phyloP scores from a whole-genome alignment of 2,329 filamentous ascomycete genomes.

The Cytospora chrysosperma region DNA sequence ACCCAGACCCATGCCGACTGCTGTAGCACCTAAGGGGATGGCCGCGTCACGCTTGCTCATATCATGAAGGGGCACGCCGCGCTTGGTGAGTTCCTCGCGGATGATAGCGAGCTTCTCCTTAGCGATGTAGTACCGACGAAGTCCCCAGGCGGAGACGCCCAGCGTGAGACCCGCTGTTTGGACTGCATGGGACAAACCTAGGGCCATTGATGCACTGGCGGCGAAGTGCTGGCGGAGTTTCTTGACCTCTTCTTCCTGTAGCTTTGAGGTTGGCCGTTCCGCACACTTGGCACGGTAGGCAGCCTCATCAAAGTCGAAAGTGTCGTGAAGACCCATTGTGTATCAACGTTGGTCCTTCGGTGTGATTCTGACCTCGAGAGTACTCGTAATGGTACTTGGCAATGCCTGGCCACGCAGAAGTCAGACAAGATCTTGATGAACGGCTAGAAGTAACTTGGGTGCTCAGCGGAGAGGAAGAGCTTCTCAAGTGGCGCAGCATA shows the following conservation, averaged over 20 bases:
- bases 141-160: constrained; percentile 19
- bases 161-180: constrained; percentile 19
- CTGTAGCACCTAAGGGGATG: constrained; percentile 15
- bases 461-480: neutral
- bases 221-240: constrained; percentile 23
- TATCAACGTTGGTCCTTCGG: neutral
- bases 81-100: constrained; percentile 20
- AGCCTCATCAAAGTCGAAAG: constrained; percentile 21
- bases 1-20: constrained; percentile 16
- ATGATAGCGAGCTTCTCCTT: constrained; percentile 22
- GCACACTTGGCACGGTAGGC: constrained; percentile 23
- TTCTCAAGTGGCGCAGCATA: neutral
- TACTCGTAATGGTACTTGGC: neutral
- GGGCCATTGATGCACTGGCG: constrained; percentile 20
- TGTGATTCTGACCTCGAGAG: neutral
- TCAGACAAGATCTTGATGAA: neutral
- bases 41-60: constrained; percentile 22
- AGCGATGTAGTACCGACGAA: constrained; percentile 21
- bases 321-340: constrained; percentile 21
- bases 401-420: neutral
- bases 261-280: constrained; percentile 16
- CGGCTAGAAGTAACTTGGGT: neutral
- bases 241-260: constrained; percentile 20
- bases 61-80: constrained; percentile 20
- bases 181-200: constrained; percentile 20